Evolutionary conservation across 2,329 filamentous ascomycete species (phyloP).

Genomic region (Microascus cirrosus): DNA sequence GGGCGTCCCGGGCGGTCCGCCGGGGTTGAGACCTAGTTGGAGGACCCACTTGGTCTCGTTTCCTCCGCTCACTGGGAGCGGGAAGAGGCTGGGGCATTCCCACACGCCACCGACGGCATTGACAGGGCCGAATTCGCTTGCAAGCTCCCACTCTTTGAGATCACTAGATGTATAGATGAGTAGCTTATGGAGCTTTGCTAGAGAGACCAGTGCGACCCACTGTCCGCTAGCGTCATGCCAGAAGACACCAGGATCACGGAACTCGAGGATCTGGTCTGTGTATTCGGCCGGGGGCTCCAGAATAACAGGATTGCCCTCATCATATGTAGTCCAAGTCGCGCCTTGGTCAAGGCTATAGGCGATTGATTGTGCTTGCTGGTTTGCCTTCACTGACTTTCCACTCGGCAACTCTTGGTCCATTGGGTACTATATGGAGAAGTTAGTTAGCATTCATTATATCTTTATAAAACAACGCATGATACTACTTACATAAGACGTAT

Average conservation of each 20-base stretch:
- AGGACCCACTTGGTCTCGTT: background rate
- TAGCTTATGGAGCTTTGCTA: slow-evolving; percentile 1
- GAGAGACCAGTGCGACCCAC: slow-evolving; percentile 2
- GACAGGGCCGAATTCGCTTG: slow-evolving; percentile 1
- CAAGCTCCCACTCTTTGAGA: slow-evolving; percentile 2
- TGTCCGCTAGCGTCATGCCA: slow-evolving; percentile 1
- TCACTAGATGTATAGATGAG: slow-evolving; percentile 5
- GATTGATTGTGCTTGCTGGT: slow-evolving; percentile 4
- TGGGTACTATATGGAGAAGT: background rate
- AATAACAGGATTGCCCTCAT: slow-evolving; percentile 3
- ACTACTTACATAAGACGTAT: background rate
- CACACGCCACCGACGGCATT: slow-evolving; percentile 4
- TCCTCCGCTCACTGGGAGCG: background rate
- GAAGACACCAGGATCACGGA: slow-evolving; percentile 4
- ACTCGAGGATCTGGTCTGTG: background rate
- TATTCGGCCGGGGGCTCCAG: background rate
- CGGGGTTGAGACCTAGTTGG: slow-evolving; percentile 5
- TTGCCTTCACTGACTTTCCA: background rate
- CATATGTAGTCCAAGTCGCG: slow-evolving; percentile 4
- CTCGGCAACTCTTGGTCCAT: slow-evolving; percentile 1
- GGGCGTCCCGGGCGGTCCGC: slow-evolving; percentile 2
- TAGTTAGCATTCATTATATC: background rate
- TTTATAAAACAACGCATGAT: background rate
- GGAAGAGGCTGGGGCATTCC: slow-evolving; percentile 6
- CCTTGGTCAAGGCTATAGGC: slow-evolving; percentile 4